Percentiles rank a stretch among this genome's conserved stretches.
These are phyloP conservation scores for Penicillium sp. DNA, from an alignment of 2,329 filamentous ascomycete genomes.

Conservation along the genomic window DNA sequence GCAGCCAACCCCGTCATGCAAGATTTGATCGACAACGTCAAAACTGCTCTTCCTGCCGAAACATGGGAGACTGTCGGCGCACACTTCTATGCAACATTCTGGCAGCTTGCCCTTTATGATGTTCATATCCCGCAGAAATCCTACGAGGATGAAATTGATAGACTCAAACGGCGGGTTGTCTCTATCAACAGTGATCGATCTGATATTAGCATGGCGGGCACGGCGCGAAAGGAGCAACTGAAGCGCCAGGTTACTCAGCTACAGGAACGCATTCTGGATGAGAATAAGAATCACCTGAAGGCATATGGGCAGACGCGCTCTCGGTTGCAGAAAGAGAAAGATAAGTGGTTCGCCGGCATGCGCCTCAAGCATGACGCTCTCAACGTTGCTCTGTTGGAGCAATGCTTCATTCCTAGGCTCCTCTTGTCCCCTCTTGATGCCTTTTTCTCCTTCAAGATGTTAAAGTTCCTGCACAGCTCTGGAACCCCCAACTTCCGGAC, in stretches of 20 bases:
- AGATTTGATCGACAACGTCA: constrained; percentile 62
- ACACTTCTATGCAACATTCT: constrained; percentile 82
- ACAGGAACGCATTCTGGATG: constrained; percentile 60
- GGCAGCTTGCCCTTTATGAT: constrained; percentile 78
- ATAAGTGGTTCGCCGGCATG: constrained; percentile 64
- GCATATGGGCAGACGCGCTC: constrained; percentile 59
- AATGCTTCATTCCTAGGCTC: constrained; percentile 83
- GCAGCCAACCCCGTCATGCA: constrained; percentile 63
- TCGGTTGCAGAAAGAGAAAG: constrained; percentile 65
- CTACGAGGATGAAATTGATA: constrained; percentile 67
- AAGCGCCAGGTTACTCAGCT: constrained; percentile 61
- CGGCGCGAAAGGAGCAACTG: constrained; percentile 59
- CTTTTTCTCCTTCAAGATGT: constrained; percentile 75
- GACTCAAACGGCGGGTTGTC: constrained; percentile 58
- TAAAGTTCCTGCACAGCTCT: constrained; percentile 77
- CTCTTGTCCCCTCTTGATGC: constrained; percentile 77
- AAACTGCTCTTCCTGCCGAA: constrained; percentile 51
- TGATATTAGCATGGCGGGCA: constrained; percentile 60
- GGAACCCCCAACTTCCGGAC: constrained; percentile 80
- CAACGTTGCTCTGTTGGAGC: constrained; percentile 71
- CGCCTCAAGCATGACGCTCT: constrained; percentile 57
- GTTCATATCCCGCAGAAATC: constrained; percentile 65
- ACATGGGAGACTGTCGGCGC: constrained; percentile 64
- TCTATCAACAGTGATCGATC: constrained; percentile 62
- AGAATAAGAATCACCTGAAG: constrained; percentile 62